Base-by-base conservation (phyloP, 176 grass and related monocot species). In the Elymus sibiricus region DNA sequence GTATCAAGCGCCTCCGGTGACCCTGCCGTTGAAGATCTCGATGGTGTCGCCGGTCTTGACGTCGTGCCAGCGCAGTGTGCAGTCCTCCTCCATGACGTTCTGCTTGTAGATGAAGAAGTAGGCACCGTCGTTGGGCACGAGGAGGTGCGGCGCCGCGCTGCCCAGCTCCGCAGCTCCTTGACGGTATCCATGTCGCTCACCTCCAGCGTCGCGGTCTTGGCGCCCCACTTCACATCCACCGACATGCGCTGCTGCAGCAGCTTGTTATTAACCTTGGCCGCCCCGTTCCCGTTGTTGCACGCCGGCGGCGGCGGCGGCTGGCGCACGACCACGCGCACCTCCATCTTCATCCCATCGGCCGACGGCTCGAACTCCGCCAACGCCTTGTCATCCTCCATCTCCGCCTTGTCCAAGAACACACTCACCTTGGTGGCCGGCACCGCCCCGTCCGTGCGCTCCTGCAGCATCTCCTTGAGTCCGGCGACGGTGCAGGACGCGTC, bases 81-180 rank as follows among this genome's bases (percentile, higher is more conserved):
- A 86, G 3, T 91, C 90, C 47, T 92, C 90, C 14, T 95, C 88
- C 93, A 95, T 92, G 0, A 88, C 88, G 14, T 90, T 29, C 83
- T 89, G 86, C 81, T 87, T 87, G 83, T 90, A 89, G 27, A 91
- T 44, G 76, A 92, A 90, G 83, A 89, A 90, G 84, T 89, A 95
- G 0, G 79, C 90, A 10, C 60, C 82, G 3, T 83, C 77, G 26
- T 39, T 61, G 6, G 77, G 51, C 10, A 80, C 56, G 28, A 35
- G 21, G 14, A 80, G 68, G 6, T 63, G 38, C 12, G 53, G 53
- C 13, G 14, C 76, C 6, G 42, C 76, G 19, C 19, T 44, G 44
- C 39, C 9, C 28, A 80, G 67, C 77, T 74, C n/a, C 17, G 53
- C 22, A 86, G 19, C 35, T 73, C 84, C 77, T 61, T 79, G 22